These are phyloP conservation scores for Aureobasidium pullulans DNA, from an alignment of 2,329 filamentous ascomycete species.

Conservation along the genomic window DNA sequence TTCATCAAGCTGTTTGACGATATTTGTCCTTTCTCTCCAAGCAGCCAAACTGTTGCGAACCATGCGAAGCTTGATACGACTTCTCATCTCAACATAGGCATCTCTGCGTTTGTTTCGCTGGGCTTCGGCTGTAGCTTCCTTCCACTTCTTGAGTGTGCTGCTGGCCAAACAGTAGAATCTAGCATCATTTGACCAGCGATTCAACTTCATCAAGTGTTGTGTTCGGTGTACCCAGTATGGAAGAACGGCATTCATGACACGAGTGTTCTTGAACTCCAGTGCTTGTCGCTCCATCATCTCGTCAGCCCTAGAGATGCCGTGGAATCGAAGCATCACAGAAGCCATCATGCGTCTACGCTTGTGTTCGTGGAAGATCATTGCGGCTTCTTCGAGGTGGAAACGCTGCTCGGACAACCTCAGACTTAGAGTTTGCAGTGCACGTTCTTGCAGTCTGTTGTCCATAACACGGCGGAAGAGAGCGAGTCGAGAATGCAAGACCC, in stretches of 20 bases:
- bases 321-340: slow-evolving; percentile 23
- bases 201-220: slow-evolving; percentile 40
- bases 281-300: slow-evolving; percentile 32
- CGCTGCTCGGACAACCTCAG: slow-evolving; percentile 13
- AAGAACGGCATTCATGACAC: slow-evolving; percentile 32
- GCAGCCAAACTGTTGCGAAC: slow-evolving; percentile 35
- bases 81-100: slow-evolving; percentile 47
- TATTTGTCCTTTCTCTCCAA: slow-evolving; percentile 31
- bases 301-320: slow-evolving; percentile 23
- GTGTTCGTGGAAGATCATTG: slow-evolving; percentile 20
- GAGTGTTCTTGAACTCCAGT: slow-evolving; percentile 34
- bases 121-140: slow-evolving; percentile 41
- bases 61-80: slow-evolving; percentile 47
- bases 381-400: slow-evolving; percentile 14
- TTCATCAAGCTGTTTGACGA: slow-evolving; percentile 30
- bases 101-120: slow-evolving; percentile 48
- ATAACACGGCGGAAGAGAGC: slow-evolving; percentile 33
- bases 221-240: slow-evolving; percentile 29
- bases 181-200: slow-evolving; percentile 48
- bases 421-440: slow-evolving; percentile 17
- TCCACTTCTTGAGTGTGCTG: slow-evolving; percentile 45
- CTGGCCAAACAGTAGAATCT: slow-evolving; percentile 50
- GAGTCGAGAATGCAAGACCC: slow-evolving; percentile 47
- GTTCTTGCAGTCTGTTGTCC: slow-evolving; percentile 20
- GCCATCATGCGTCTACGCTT: slow-evolving; percentile 23